Percentiles rank a stretch among this genome's conserved stretches.
phyloP scores from a whole-genome alignment of 2,329 filamentous ascomycete genomes.

The Fusarium vanettenii region DNA sequence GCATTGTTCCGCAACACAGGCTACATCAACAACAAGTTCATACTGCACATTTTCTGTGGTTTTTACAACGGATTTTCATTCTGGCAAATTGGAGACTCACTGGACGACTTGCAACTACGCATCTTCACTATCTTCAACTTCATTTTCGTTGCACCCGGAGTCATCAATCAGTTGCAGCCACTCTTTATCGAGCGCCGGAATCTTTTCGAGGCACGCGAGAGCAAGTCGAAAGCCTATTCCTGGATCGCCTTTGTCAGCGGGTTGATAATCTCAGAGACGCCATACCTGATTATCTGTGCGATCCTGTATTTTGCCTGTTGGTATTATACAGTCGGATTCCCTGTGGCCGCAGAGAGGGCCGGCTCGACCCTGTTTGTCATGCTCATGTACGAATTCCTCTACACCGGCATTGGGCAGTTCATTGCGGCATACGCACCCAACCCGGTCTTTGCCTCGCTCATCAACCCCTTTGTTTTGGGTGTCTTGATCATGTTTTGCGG shows the following conservation, averaged over 20 bases:
- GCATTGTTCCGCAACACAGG: background rate
- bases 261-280: background rate
- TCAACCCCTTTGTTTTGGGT: background rate
- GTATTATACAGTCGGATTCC: background rate
- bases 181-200: background rate
- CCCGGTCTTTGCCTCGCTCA: background rate
- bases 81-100: background rate
- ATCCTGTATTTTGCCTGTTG: background rate
- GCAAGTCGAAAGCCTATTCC: background rate
- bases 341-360: background rate
- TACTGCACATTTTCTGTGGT: background rate
- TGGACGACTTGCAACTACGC: background rate
- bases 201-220: background rate
- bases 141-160: background rate
- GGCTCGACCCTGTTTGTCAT: background rate
- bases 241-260: background rate
- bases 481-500: background rate
- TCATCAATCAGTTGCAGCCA: background rate
- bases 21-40: background rate
- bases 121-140: background rate
- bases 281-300: background rate
- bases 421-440: background rate
- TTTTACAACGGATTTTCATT: background rate
- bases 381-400: background rate
- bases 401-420: background rate